Evolutionary conservation across 2,329 filamentous ascomycete species (phyloP).

Genomic region (Ophiocordyceps camponoti-floridani): DNA sequence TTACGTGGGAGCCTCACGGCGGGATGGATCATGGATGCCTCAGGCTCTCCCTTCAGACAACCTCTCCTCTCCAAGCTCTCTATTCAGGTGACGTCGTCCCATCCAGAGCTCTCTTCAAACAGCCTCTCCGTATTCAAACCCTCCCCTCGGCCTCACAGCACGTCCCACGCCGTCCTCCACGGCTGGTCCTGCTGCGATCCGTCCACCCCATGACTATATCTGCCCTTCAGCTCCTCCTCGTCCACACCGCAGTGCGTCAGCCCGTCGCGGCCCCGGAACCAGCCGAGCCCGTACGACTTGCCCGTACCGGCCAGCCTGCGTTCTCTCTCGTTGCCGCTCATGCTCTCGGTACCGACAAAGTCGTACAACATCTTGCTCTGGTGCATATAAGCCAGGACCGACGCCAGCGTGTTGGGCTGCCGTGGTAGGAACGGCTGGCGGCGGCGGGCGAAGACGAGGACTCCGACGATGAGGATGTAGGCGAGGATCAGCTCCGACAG

Average conservation of each 20-base stretch:
- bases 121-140: too few relatives aligned
- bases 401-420: constrained; percentile 63
- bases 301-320: constrained; percentile 31
- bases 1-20: too few relatives aligned
- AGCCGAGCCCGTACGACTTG: constrained; percentile 58
- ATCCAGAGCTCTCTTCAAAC: too few relatives aligned
- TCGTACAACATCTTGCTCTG: constrained; percentile 64
- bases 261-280: constrained; percentile 58
- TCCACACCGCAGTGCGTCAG: constrained; percentile 62
- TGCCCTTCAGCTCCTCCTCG: constrained; percentile 49
- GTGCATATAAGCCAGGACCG: constrained; percentile 60
- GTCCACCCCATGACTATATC: constrained; percentile 46
- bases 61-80: too few relatives aligned
- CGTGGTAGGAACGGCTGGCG: constrained; percentile 56
- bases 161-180: constrained; percentile 27
- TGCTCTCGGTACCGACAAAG: constrained; percentile 52
- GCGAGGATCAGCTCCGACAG: constrained; percentile 46
- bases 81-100: too few relatives aligned
- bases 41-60: too few relatives aligned
- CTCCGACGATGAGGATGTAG: constrained; percentile 42
- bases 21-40: too few relatives aligned
- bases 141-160: constrained; percentile 6
- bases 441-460: constrained; percentile 41
- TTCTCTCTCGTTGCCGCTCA: constrained; percentile 44
- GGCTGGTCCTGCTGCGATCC: constrained; percentile 30